Base-by-base conservation (phyloP, 305 asterid genomes). In the Fraxinus platypoda region DNA sequence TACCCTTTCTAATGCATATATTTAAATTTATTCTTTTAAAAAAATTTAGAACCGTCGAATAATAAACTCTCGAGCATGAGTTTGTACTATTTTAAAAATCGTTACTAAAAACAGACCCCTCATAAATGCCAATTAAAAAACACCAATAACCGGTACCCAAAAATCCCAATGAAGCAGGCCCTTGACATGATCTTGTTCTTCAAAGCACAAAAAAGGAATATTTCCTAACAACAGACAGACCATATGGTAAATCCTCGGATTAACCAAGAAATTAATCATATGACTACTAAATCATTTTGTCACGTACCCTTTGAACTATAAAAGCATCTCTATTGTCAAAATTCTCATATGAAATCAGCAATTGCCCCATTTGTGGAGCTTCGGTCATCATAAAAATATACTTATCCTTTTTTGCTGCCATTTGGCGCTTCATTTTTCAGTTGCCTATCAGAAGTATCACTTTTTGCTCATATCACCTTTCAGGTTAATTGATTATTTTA, bases 301-400 rank as follows among this genome's bases (percentile, higher is more conserved):
- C 93, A 38, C 25, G 21, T 84, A 79, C 90, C 74, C 79, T 52
- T 86, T 82, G 84, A 84, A 90, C 91, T 84, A 87, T 87, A 88
- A 85, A 88, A 49, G 92, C 86, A 90, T 90, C 91, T 88, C 2
- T 3, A 75, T 0, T 54, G 59, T 46, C 2, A 43, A 83, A 81
- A 81, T 85, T 74, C 81, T 52, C 12, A 23, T 15, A 30, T 79
- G 83, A 87, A 74, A 74, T 81, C 84, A 87, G 81, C 82, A 74
- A 17, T 37, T 1, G 21, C 7, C 5, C 21, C 75, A 52, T 31
- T 82, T 43, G 84, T 78, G 83, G 84, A 78, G 79, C 43, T 82
- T 68, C 38, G 79, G 88, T 85, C 78, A 13, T 37, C 33, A 31
- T 21, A 37, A 31, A 31, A 31, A 26, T 9, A 49, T 35, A 35